Conservation (phyloP, 805 yeast genomes). For the Ogataea methylovora region DNA sequence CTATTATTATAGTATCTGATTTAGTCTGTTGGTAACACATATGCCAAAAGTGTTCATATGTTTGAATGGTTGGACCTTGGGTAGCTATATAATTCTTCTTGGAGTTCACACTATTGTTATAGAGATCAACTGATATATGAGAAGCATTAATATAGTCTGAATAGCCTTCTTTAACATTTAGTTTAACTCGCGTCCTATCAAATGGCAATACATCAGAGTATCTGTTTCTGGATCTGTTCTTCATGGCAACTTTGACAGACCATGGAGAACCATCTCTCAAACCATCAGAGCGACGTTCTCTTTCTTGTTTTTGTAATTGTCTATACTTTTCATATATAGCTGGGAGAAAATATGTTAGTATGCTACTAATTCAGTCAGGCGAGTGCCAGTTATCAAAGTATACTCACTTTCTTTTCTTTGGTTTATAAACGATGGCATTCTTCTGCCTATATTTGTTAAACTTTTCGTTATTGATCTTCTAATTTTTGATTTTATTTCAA, state of each 20-base stretch:
- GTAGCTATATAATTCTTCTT: constrained; percentile 49
- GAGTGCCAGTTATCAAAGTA: too few species aligned
- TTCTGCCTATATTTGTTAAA: too few species aligned
- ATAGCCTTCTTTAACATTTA: constrained; percentile 21
- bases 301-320: constrained; percentile 8
- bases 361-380: too few species aligned
- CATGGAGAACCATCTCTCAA: constrained; percentile 12
- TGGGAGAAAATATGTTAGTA: too few species aligned
- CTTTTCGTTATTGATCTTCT: too few species aligned
- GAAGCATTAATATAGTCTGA: constrained; percentile 34
- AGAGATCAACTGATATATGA: constrained; percentile 14
- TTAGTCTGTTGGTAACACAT: constrained; percentile 21
- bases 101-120: constrained; percentile 2
- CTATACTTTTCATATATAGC: constrained; percentile 12
- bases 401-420: too few species aligned
- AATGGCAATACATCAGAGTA: constrained; percentile 60
- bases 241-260: constrained; percentile 7
- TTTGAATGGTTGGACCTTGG: constrained; percentile 51
- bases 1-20: constrained; percentile 34
- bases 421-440: too few species aligned
- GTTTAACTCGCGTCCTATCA: constrained; percentile 48
- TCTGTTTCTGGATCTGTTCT: constrained; percentile 36
- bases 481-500: too few species aligned
- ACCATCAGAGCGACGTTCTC: constrained; percentile 12
- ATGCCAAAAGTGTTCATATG: constrained; percentile 41